A percentile compares a stretch with the other conserved stretches of the same genome.
Conservation (phyloP, 2,329 filamentous ascomycete species). For the Aurifilum marmelostoma region DNA sequence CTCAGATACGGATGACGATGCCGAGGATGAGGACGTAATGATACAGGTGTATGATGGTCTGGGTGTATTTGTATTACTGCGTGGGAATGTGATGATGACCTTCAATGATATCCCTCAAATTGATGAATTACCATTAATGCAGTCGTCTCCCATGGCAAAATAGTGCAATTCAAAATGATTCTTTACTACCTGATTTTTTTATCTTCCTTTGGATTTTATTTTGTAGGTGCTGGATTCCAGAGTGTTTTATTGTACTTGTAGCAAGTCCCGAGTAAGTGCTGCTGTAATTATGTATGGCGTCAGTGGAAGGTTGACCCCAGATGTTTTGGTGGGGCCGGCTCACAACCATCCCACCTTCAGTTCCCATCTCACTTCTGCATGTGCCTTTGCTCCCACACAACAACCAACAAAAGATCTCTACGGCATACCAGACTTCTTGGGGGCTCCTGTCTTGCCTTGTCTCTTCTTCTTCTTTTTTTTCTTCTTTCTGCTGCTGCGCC, state of each 20-base stretch:
- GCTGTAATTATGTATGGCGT: slow-evolving; percentile 14
- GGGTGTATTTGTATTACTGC: slow-evolving; percentile 41
- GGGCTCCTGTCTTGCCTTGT: neutral
- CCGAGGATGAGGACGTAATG: slow-evolving; percentile 62
- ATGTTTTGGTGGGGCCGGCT: slow-evolving; percentile 25
- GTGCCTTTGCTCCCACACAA: neutral
- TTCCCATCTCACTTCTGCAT: neutral
- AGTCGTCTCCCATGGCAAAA: too few species aligned
- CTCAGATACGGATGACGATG: slow-evolving; percentile 59
- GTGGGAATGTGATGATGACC: neutral
- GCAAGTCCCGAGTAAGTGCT: too few species aligned
- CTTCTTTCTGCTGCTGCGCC: neutral
- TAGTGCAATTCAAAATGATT: too few species aligned
- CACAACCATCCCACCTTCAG: slow-evolving; percentile 20
- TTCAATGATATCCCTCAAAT: neutral
- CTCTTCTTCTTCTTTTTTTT: neutral
- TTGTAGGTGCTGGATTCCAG: neutral
- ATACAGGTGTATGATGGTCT: slow-evolving; percentile 62
- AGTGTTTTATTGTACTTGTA: too few species aligned
- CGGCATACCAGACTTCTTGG: neutral
- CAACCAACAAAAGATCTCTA: neutral
- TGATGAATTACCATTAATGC: neutral
- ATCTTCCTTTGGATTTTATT: too few species aligned
- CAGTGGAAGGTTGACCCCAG: slow-evolving; percentile 17
- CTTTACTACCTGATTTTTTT: neutral